A percentile compares a stretch with the other conserved stretches of the same genome.
phyloP scores from a whole-genome alignment of 345 rosid genomes.

The Boechera divaricarpa region DNA sequence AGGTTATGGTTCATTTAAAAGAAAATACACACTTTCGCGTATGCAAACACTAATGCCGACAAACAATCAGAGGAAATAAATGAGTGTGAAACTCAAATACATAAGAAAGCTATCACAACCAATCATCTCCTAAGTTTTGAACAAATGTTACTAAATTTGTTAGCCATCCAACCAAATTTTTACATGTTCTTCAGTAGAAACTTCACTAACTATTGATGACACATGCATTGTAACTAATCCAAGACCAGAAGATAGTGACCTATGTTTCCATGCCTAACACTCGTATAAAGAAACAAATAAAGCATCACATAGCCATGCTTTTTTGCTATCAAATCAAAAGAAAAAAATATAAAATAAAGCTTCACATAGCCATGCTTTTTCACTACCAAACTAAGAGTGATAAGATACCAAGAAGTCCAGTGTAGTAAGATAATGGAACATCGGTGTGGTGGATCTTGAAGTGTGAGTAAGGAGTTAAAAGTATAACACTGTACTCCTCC shows the following conservation, averaged over 20 bases:
- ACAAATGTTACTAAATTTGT: no score
- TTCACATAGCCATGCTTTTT: not conserved
- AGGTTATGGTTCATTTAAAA: no score
- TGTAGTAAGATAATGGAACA: constrained; percentile 65
- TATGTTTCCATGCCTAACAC: not conserved
- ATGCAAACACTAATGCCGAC: no score
- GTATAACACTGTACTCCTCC: constrained; percentile 65
- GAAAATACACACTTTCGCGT: no score
- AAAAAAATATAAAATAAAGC: not conserved
- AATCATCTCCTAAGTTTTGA: no score
- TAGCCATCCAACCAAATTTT: no score
- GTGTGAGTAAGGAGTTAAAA: constrained; percentile 21
- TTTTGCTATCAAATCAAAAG: not conserved
- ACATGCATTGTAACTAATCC: not conserved
- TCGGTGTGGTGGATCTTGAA: constrained; percentile 60
- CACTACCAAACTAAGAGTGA: constrained; percentile 1
- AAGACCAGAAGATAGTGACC: not conserved
- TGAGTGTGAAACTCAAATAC: no score
- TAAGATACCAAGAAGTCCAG: constrained; percentile 60
- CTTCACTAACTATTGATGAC: not conserved
- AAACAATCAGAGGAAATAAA: no score
- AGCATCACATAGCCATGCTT: not conserved
- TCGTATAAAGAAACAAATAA: not conserved
- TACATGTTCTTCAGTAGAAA: not conserved
- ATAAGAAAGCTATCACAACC: no score